Conservation (phyloP, 2,329 filamentous ascomycete genomes). For the Bipolaris bicolor region DNA sequence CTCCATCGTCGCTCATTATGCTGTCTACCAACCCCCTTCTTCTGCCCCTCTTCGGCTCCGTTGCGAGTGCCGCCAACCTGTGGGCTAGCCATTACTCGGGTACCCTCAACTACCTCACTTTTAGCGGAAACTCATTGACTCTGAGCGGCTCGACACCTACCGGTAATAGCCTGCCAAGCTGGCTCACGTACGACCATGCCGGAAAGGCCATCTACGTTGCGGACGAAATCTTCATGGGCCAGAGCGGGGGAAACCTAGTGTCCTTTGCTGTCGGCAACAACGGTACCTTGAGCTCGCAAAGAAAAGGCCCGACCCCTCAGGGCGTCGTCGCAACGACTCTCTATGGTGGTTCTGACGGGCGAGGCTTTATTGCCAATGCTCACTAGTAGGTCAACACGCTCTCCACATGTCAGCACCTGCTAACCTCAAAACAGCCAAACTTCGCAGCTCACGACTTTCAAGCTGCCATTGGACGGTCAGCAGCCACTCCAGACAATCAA, state of each 20-base stretch:
- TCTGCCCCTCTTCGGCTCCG: conserved; percentile 33
- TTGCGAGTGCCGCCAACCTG: conserved; percentile 36
- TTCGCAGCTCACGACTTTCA: conserved; percentile 45
- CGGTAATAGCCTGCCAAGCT: conserved; percentile 36
- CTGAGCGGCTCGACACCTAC: conserved; percentile 27
- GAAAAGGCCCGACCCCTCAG: conserved; percentile 33
- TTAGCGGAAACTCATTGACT: conserved; percentile 32
- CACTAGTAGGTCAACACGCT: conserved; percentile 34
- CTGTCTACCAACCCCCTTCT: conserved; percentile 29
- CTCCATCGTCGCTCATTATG: conserved; percentile 23
- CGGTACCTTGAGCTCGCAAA: conserved; percentile 28
- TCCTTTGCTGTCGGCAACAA: conserved; percentile 37
- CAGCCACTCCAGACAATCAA: conserved; percentile 39
- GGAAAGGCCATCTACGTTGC: conserved; percentile 37
- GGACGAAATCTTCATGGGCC: conserved; percentile 33
- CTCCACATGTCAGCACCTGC: not conserved
- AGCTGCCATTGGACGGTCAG: conserved; percentile 40
- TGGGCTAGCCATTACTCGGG: conserved; percentile 42
- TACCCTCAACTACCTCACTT: conserved; percentile 37
- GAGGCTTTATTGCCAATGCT: conserved; percentile 39
- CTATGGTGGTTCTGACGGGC: conserved; percentile 40
- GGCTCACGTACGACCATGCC: conserved; percentile 39
- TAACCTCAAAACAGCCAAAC: conserved; percentile 28
- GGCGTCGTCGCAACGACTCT: conserved; percentile 35
- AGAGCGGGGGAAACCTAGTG: conserved; percentile 26